phyloP scores from a whole-genome alignment of 1,284 basidiomycete species.

The Cryptococcus neoformans region DNA sequence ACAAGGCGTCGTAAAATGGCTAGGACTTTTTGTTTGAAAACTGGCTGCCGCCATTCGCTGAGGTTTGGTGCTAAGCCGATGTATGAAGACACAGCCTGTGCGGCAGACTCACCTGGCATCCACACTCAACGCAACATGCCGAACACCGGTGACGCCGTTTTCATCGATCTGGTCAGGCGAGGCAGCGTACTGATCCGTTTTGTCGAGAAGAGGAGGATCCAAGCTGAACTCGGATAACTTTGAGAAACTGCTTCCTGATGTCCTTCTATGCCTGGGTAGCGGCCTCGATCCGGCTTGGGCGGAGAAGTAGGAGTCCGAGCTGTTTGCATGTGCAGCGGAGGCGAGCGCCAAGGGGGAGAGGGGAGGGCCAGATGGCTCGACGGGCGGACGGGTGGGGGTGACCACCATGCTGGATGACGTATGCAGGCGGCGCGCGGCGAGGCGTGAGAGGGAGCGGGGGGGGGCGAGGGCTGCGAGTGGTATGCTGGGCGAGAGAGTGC shows the following conservation, averaged over 20 bases:
- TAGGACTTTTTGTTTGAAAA: slow-evolving; percentile 48
- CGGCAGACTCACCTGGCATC: slow-evolving; percentile 64
- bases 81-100: background rate
- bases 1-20: slow-evolving; percentile 36
- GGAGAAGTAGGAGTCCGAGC: slow-evolving; percentile 13
- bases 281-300: slow-evolving; percentile 2
- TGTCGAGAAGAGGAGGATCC: slow-evolving; percentile 22
- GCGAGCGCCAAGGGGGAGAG: slow-evolving; percentile 1
- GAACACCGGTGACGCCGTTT: slow-evolving; percentile 60
- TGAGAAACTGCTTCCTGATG: slow-evolving; percentile 42
- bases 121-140: slow-evolving; percentile 60
- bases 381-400: background rate
- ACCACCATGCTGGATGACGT: background rate
- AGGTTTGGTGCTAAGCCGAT: background rate
- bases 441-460: no score
- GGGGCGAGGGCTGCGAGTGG: no score
- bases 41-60: slow-evolving; percentile 46
- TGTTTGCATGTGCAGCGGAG: slow-evolving; percentile 1
- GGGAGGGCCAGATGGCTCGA: background rate
- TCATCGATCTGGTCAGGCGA: slow-evolving; percentile 9
- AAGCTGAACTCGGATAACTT: slow-evolving; percentile 45
- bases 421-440: no score
- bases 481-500: no score
- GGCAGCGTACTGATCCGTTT: slow-evolving; percentile 17
- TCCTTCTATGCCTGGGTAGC: slow-evolving; percentile 26